Conservation (phyloP, 139 green algal genomes). For the Bryopsis sp. region DNA sequence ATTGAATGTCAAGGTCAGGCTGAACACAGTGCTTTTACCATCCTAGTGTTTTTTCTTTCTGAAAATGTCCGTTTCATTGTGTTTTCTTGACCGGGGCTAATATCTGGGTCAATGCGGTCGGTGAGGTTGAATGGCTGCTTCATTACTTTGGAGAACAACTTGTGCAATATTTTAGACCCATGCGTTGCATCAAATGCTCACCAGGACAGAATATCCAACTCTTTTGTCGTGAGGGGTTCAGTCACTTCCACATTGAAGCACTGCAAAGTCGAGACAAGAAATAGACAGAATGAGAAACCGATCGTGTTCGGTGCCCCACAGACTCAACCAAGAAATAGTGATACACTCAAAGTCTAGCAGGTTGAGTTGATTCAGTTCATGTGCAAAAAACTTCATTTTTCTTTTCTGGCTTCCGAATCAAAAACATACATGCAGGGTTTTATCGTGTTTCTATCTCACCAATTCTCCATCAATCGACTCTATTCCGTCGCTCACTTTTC, state of each 20-base stretch:
- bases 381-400: no score
- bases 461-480: background rate
- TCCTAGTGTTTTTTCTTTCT: no score
- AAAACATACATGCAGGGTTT: background rate
- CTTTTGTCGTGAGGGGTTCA: constrained; percentile 42
- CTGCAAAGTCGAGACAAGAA: constrained; percentile 30
- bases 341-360: background rate
- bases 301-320: background rate
- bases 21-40: no score
- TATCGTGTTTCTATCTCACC: background rate
- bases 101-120: background rate
- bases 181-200: constrained; percentile 20
- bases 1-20: constrained; percentile 5
- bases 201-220: constrained; percentile 77
- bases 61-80: no score
- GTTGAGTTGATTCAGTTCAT: no score
- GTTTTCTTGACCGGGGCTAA: background rate
- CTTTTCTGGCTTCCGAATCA: no score
- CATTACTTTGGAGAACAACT: background rate
- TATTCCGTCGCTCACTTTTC: background rate
- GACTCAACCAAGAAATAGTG: background rate
- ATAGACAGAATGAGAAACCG: background rate
- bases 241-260: constrained; percentile 86
- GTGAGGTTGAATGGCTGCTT: background rate
- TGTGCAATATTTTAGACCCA: constrained; percentile 6